Base-by-base conservation (phyloP, 2,329 filamentous ascomycete species). In the Penicillium sclerotigenum region DNA sequence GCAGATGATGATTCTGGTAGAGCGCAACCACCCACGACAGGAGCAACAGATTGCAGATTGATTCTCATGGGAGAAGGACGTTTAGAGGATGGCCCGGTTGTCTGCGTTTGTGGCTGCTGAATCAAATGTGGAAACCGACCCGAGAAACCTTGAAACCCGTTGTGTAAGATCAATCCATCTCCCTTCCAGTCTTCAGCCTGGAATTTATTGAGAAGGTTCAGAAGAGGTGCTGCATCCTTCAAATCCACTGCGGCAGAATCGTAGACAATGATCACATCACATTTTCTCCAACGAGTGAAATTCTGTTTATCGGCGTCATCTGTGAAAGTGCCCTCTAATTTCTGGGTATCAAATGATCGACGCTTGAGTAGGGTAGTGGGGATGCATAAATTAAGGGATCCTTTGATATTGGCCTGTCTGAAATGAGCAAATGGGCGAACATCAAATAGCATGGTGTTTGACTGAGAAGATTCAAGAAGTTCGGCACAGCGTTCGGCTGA, bases 131-230 rank as follows among this genome's bases (percentile, higher is more conserved):
- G 85, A 62, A 85, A 91, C 10, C 80, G 80, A 26, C 81, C 77
- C 1, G 86, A 81, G 65, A 97, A 94, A 1, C 84, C 83, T 22
- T 82, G 79, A 68, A 96, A 96, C 0, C 94, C 94, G 38, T 92
- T 91, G 56, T 86, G 84, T 26, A 99, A 77, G 52, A 97, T 87
- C 67, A 85, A 87, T 0, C 86, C 83, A 4, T 82, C 80, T 13
- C 92, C 93, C 1, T 79, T 75, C 80, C 89, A 97, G 0, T 90
- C 90, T 73, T 96, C 92, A 51, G 82, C 87, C 1, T 85, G 85
- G 66, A 99, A 99, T 69, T 99, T 99, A 72, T 92, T 96, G 24
- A 97, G 82, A 59, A 94, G 95, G 71, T 96, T 96, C 63, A 90
- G 79, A 26, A 91, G 88, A 5, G 88, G 85, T 1, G 83, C 77